Conservation (phyloP, 2,329 filamentous ascomycete species). For the Fusarium penzigii region DNA sequence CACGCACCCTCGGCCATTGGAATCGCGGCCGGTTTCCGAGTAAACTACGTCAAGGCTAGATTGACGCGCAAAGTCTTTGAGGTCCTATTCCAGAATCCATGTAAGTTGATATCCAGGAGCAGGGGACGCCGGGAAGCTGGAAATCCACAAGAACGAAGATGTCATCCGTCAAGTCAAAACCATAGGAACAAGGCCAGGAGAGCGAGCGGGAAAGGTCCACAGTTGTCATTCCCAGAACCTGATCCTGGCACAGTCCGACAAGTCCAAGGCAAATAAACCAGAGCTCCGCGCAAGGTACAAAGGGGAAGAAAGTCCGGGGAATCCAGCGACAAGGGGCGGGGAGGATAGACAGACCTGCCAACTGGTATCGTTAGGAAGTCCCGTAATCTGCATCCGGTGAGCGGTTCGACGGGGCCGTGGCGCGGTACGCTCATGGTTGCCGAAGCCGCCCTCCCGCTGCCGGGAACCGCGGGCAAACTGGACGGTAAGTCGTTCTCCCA, state of each 20-base stretch:
- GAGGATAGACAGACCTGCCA: slow-evolving; percentile 94
- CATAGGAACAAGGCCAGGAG: slow-evolving; percentile 28
- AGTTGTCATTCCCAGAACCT: slow-evolving; percentile 31
- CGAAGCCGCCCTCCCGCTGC: slow-evolving; percentile 52
- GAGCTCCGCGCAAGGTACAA: slow-evolving; percentile 33
- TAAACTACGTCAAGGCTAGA: slow-evolving; percentile 97
- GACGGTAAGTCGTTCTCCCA: slow-evolving; percentile 95
- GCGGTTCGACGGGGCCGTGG: slow-evolving; percentile 88
- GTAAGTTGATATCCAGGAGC: slow-evolving; percentile 73
- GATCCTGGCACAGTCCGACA: slow-evolving; percentile 27
- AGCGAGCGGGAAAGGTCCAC: slow-evolving; percentile 26
- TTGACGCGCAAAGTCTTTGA: slow-evolving; percentile 98
- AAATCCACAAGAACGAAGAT: slow-evolving; percentile 37
- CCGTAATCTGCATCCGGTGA: slow-evolving; percentile 96
- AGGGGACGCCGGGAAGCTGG: slow-evolving; percentile 34
- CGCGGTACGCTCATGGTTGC: slow-evolving; percentile 56
- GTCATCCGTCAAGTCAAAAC: slow-evolving; percentile 42
- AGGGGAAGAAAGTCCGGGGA: slow-evolving; percentile 38
- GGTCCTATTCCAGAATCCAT: slow-evolving; percentile 83
- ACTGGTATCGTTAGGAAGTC: slow-evolving; percentile 96
- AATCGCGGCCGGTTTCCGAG: slow-evolving; percentile 69
- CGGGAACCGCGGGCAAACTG: slow-evolving; percentile 92
- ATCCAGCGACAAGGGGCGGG: slow-evolving; percentile 57
- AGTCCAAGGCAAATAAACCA: slow-evolving; percentile 33
- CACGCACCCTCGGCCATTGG: slow-evolving; percentile 83